Percentiles rank a stretch among this genome's conserved stretches.
phyloP scores from a whole-genome alignment of 106 monocot species.

The Hemerocallis citrina region DNA sequence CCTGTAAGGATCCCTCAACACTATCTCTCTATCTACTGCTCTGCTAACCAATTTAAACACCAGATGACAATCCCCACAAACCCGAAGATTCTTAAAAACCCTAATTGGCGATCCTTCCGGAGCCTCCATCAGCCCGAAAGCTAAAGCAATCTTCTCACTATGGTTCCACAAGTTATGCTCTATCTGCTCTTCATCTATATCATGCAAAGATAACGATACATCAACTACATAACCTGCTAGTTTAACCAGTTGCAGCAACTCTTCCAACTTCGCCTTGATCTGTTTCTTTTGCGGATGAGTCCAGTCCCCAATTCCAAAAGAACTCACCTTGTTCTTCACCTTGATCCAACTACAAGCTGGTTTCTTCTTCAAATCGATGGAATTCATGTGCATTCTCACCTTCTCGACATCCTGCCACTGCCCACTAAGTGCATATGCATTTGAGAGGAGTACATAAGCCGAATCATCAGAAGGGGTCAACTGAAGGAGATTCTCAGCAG shows the following conservation, averaged over 20 bases:
- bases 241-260: constrained; percentile 43
- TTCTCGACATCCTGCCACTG: constrained; percentile 67
- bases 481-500: constrained; percentile 55
- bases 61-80: constrained; percentile 77
- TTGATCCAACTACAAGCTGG: constrained; percentile 91
- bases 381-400: constrained; percentile 55
- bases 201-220: constrained; percentile 54
- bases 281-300: constrained; percentile 24
- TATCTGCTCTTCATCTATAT: constrained; percentile 78
- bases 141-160: constrained; percentile 69
- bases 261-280: constrained; percentile 49
- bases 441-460: constrained; percentile 86
- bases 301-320: constrained; percentile 53
- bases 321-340: constrained; percentile 52
- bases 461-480: constrained; percentile 75
- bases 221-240: constrained; percentile 52
- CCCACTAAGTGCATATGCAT: constrained; percentile 54
- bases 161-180: constrained; percentile 69
- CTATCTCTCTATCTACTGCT: constrained; percentile 29
- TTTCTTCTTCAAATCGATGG: constrained; percentile 54
- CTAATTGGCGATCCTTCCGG: constrained; percentile 46
- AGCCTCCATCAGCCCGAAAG: constrained; percentile 49
- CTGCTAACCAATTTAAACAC: constrained; percentile 67
- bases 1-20: constrained; percentile 69
- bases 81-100: constrained; percentile 74